phyloP scores from a whole-genome alignment of 208 protist species.

The Crithidia acanthocephali region DNA sequence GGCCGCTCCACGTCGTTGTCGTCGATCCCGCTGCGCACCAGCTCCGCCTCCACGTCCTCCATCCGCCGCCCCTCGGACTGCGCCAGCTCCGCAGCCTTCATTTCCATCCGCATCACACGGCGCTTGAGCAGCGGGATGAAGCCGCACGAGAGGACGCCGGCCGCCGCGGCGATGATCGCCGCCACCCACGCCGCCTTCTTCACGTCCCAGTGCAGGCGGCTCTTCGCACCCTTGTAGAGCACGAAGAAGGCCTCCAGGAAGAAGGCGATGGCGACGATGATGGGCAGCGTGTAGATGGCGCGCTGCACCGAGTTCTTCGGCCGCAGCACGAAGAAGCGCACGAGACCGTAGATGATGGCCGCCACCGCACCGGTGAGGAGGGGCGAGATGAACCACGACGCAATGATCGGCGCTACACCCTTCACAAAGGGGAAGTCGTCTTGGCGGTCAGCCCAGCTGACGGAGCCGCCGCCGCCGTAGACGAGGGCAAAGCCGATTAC shows the following conservation, averaged over 20 bases:
- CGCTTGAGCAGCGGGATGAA: conserved; percentile 66
- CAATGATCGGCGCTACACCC: conserved; percentile 74
- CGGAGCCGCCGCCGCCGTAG: conserved; percentile 57
- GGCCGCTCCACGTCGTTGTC: conserved; percentile 1
- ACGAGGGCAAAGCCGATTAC: conserved; percentile 86
- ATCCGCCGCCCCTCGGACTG: conserved; percentile 16
- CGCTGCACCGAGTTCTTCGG: conserved; percentile 56
- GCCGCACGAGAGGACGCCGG: conserved; percentile 45
- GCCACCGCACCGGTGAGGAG: conserved; percentile 63
- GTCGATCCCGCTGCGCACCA: conserved; percentile 11
- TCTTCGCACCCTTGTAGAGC: conserved; percentile 74
- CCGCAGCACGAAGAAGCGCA: conserved; percentile 60
- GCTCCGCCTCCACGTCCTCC: conserved; percentile 27
- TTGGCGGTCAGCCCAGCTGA: conserved; percentile 64
- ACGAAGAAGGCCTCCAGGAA: conserved; percentile 87
- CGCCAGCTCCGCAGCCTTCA: conserved; percentile 33
- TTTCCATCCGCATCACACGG: conserved; percentile 39
- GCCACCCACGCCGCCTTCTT: conserved; percentile 61
- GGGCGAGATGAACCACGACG: conserved; percentile 87
- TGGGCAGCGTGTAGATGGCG: conserved; percentile 59
- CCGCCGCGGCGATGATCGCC: conserved; percentile 47
- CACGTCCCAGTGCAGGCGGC: conserved; percentile 58
- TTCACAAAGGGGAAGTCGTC: conserved; percentile 73
- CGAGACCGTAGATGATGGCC: conserved; percentile 56
- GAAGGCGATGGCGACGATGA: conserved; percentile 72